A percentile compares a stretch with the other conserved stretches of the same genome.
phyloP scores from a whole-genome alignment of 202 grass and related monocot species.

The Cymbopogon flexuosus region DNA sequence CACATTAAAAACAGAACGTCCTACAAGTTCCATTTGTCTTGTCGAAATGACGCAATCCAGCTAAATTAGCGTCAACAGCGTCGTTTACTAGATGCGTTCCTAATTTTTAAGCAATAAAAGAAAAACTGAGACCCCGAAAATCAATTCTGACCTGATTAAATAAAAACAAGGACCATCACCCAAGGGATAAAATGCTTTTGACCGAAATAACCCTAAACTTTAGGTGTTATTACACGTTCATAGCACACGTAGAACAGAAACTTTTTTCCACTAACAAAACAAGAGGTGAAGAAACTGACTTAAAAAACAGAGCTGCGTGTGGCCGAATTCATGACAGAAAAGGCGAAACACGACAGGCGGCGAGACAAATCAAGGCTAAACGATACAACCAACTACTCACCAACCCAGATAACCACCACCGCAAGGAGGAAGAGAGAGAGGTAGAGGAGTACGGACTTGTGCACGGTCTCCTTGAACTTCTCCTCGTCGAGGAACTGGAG shows the following conservation, averaged over 20 bases:
- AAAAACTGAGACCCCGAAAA: too few relatives aligned
- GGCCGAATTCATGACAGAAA: not conserved
- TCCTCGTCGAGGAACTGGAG: conserved; percentile 98
- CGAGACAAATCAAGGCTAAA: conserved; percentile 25
- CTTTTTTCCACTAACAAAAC: too few relatives aligned
- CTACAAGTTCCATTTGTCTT: not conserved
- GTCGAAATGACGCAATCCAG: not conserved
- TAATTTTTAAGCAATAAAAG: too few relatives aligned
- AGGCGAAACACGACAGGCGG: not conserved
- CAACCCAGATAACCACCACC: conserved; percentile 5
- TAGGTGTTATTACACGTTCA: not conserved
- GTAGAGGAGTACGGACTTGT: conserved; percentile 41
- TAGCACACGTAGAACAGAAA: conserved; percentile 19
- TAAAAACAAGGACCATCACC: too few relatives aligned
- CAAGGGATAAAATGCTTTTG: not conserved
- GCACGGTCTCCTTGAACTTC: conserved; percentile 98
- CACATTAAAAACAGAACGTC: not conserved
- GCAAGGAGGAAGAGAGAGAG: not conserved
- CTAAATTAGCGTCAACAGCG: not conserved
- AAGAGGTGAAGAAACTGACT: too few relatives aligned
- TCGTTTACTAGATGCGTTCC: not conserved
- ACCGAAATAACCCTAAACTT: conserved; percentile 16
- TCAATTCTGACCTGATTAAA: too few relatives aligned
- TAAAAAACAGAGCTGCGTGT: conserved; percentile 8
- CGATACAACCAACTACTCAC: not conserved